phyloP scores from a whole-genome alignment of 2,329 filamentous ascomycete species.

The Lasiodiplodia gonubiensis region DNA sequence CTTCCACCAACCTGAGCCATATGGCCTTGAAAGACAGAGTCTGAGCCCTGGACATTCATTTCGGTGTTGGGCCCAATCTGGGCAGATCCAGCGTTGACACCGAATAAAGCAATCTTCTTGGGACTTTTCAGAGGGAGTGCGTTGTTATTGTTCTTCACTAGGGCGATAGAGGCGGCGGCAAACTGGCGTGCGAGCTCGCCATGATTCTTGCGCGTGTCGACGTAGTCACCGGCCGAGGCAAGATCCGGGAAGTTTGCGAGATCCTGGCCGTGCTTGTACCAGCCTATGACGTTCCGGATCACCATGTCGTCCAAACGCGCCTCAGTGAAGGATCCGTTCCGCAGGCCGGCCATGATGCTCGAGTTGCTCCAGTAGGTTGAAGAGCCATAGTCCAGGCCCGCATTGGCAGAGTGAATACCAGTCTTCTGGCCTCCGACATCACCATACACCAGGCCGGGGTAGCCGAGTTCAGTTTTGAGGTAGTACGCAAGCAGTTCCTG shows the following conservation, averaged over 20 bases:
- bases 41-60: constrained; percentile 34
- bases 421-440: constrained; percentile 39
- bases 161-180: constrained; percentile 49
- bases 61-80: constrained; percentile 57
- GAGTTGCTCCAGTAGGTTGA: constrained; percentile 11
- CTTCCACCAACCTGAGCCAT: constrained; percentile 49
- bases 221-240: constrained; percentile 34
- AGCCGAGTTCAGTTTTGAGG: constrained; percentile 56
- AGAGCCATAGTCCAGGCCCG: constrained; percentile 34
- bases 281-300: constrained; percentile 53
- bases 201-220: constrained; percentile 43
- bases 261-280: constrained; percentile 54
- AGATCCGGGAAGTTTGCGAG: constrained; percentile 47
- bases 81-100: constrained; percentile 54
- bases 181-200: constrained; percentile 46
- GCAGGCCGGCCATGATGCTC: constrained; percentile 46
- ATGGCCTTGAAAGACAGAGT: constrained; percentile 51
- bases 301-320: constrained; percentile 55
- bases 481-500: constrained; percentile 52
- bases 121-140: constrained; percentile 61
- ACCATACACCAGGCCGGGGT: constrained; percentile 37
- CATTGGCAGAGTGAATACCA: constrained; percentile 37
- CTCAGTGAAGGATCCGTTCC: constrained; percentile 50
- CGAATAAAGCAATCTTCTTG: constrained; percentile 55
- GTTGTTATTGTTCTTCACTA: constrained; percentile 57